Base-by-base conservation (phyloP, 805 yeast species). In the Komagataella pastoris region DNA sequence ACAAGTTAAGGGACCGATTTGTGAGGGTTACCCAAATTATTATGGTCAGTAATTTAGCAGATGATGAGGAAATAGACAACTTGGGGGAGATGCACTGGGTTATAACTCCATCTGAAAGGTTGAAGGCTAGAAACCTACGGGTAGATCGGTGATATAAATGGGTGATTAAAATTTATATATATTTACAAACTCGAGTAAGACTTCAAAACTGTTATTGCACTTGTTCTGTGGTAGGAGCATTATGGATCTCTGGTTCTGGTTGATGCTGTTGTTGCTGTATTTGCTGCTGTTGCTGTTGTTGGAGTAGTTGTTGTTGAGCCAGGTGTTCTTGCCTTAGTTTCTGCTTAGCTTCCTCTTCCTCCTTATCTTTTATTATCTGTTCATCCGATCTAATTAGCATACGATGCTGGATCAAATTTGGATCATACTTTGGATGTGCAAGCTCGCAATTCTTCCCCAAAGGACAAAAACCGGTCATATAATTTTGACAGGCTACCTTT, bases 391-490 rank as follows among this genome's bases (percentile, higher is more conserved):
- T 64, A 10, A 76, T 73, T 55, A 66, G 71, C 60, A 75, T 66
- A 51, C 67, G 67, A 10, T 72, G 76, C 24, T 76, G 75, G 18
- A 75, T 57, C 51, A 71, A 62, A 48, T 65, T 61, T 12, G 61
- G 58, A 47, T 79, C 80, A 58, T 87, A 88, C 59, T 79, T 79
- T 0, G 97, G 97, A 72, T 93, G 99, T n/a, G 82, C 78, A 58
- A 70, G 75, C 59, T 77, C 86, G 65, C 95, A 88, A 43, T 77
- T 79, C 2, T 81, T 79, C 1, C 98, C 98, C 59, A 80, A 75
- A 1, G 97, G 97, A 68, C 98, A 91, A 62, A 91, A 91, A 1
- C 99, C 99, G 0, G 90, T 80, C 51, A 93, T 63, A 65, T 79
- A 93, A 51, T 82, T 69, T 17, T 85, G 90, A 67, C 99, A 93